phyloP scores from a whole-genome alignment of 768 basidiomycete species.

The Lactarius akahatsu region DNA sequence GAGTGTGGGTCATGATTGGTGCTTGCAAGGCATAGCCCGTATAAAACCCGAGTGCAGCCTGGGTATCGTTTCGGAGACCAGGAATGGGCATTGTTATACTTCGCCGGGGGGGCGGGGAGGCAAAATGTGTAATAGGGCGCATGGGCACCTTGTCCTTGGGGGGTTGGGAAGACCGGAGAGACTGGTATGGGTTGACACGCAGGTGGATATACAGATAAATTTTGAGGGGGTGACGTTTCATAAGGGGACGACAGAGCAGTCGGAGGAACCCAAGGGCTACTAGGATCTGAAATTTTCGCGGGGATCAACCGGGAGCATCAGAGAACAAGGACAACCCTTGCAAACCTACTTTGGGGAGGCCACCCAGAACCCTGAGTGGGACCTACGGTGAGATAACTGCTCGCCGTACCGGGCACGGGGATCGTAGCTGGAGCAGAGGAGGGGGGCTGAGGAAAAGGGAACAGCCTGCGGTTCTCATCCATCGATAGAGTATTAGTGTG shows the following conservation, averaged over 20 bases:
- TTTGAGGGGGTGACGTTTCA: neutral
- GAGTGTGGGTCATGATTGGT: neutral
- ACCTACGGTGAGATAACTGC: neutral
- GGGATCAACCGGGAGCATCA: neutral
- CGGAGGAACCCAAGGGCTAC: too few relatives aligned
- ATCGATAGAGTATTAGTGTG: neutral
- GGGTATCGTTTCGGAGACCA: neutral
- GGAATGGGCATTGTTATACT: neutral
- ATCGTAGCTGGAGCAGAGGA: neutral
- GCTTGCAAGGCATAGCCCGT: neutral
- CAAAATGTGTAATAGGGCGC: neutral
- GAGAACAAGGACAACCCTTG: neutral
- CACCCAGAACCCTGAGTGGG: neutral
- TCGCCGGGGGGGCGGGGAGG: neutral
- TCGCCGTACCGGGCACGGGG: neutral
- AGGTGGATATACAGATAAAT: neutral
- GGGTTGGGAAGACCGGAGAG: neutral
- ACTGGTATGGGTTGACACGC: neutral
- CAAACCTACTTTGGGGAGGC: neutral
- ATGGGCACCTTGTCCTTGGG: neutral
- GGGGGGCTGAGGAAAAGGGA: neutral
- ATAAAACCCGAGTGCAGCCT: neutral
- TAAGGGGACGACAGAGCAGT: neutral
- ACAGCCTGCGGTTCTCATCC: neutral
- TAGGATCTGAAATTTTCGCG: neutral